Evolutionary conservation across 2,329 filamentous ascomycete genomes (phyloP).

Genomic region (Neophaeococcomyces mojaviensis): DNA sequence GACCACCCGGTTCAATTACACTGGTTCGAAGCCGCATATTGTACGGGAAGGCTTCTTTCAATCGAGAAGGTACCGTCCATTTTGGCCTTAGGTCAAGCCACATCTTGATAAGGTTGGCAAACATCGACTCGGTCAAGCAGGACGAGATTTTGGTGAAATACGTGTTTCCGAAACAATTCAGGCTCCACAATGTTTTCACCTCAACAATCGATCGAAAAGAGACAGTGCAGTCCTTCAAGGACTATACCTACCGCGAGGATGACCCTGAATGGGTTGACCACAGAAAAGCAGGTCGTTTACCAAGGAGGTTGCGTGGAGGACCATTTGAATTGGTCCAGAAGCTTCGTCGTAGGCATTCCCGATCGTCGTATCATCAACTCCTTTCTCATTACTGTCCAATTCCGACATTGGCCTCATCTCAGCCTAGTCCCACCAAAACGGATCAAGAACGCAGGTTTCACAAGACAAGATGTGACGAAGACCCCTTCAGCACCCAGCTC

Average conservation of each 20-base stretch:
- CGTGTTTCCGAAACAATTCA: conserved; percentile 86
- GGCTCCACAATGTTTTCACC: conserved; percentile 86
- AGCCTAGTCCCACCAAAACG: neutral
- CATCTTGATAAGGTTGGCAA: conserved; percentile 64
- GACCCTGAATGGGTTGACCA: conserved; percentile 51
- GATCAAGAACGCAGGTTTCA: neutral
- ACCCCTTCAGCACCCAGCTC: neutral
- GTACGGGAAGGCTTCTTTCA: conserved; percentile 69
- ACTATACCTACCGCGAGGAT: conserved; percentile 77
- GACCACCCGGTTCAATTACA: conserved; percentile 51
- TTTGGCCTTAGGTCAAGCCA: conserved; percentile 78
- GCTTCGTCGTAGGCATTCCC: conserved; percentile 62
- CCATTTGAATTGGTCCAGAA: conserved; percentile 54
- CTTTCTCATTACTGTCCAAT: conserved; percentile 72
- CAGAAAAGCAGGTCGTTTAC: conserved; percentile 23
- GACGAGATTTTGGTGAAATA: conserved; percentile 77
- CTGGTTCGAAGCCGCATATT: conserved; percentile 80
- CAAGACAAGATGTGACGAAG: neutral
- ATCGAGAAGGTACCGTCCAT: conserved; percentile 57
- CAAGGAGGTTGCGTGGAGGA: conserved; percentile 55
- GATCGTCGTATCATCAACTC: conserved; percentile 73
- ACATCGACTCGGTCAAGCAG: conserved; percentile 42
- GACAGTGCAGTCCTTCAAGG: conserved; percentile 67
- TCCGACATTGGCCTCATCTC: neutral
- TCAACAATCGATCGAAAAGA: conserved; percentile 54